A percentile compares a stretch with the other conserved stretches of the same genome.
Evolutionary conservation across 306 rosid species (phyloP).

Genomic region (Hippophae gyantsensis): DNA sequence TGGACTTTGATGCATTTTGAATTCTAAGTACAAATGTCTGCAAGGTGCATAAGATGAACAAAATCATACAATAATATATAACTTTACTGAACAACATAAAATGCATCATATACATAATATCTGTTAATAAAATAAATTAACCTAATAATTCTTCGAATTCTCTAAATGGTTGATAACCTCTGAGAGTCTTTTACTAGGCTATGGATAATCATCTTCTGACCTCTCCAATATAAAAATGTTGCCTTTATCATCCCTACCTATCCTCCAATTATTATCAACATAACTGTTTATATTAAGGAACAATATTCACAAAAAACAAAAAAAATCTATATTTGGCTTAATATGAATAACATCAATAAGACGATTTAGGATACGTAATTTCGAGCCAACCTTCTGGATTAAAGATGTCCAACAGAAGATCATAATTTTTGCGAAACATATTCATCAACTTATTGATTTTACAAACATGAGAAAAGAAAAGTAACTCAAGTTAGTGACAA

Average conservation of each 20-base stretch:
- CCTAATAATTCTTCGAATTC: too few species aligned
- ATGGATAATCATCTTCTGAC: slow-evolving; percentile 21
- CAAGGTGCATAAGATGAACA: too few species aligned
- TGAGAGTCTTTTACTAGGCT: too few species aligned
- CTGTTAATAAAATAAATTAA: too few species aligned
- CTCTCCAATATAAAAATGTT: slow-evolving; percentile 68
- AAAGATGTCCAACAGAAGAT: slow-evolving; percentile 70
- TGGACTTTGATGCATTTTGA: too few species aligned
- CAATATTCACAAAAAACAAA: slow-evolving; percentile 4
- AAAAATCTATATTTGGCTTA: not conserved
- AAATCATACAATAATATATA: too few species aligned
- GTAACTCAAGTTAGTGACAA: not conserved
- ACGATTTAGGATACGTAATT: slow-evolving; percentile 67
- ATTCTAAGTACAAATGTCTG: too few species aligned
- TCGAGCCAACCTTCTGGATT: slow-evolving; percentile 95
- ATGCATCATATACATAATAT: too few species aligned
- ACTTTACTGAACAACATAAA: too few species aligned
- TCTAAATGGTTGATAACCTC: too few species aligned
- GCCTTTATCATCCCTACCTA: slow-evolving; percentile 78
- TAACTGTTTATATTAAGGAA: slow-evolving; percentile 43
- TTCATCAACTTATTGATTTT: slow-evolving; percentile 49
- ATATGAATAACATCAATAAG: not conserved
- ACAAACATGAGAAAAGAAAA: slow-evolving; percentile 9
- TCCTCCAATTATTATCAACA: slow-evolving; percentile 65
- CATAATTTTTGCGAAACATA: slow-evolving; percentile 59